phyloP scores from a whole-genome alignment of 2,329 filamentous ascomycete genomes.

The Colletotrichum aenigma region DNA sequence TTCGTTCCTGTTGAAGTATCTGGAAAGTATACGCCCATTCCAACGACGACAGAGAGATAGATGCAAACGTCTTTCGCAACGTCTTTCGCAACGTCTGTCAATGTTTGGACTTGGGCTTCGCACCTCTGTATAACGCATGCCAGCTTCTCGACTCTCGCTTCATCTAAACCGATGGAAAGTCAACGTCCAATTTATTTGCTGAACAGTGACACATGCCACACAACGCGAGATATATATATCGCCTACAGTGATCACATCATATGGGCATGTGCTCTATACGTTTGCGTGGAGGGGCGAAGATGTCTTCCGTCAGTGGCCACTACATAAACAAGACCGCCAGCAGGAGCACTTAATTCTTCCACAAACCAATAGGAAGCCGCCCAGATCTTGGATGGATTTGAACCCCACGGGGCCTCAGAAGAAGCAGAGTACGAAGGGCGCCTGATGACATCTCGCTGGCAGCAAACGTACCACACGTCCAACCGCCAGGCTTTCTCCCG shows the following conservation, averaged over 20 bases:
- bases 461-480: neutral
- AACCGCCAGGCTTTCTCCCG: neutral
- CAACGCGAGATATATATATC: neutral
- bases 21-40: accelerated
- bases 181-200: no score
- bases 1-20: no score
- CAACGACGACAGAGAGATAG: neutral
- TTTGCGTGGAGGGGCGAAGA: neutral
- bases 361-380: no score
- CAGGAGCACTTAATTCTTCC: neutral
- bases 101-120: neutral
- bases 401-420: neutral
- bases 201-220: neutral
- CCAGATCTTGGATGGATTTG: neutral
- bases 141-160: neutral
- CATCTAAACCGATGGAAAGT: no score
- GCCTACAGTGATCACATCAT: neutral
- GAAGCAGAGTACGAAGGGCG: neutral
- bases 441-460: neutral
- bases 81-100: neutral
- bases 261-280: accelerated
- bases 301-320: neutral
- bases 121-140: neutral
- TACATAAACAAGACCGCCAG: neutral
- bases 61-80: accelerated